Evolutionary conservation across 768 basidiomycete species (phyloP).

Genomic region (Vararia minispora): DNA sequence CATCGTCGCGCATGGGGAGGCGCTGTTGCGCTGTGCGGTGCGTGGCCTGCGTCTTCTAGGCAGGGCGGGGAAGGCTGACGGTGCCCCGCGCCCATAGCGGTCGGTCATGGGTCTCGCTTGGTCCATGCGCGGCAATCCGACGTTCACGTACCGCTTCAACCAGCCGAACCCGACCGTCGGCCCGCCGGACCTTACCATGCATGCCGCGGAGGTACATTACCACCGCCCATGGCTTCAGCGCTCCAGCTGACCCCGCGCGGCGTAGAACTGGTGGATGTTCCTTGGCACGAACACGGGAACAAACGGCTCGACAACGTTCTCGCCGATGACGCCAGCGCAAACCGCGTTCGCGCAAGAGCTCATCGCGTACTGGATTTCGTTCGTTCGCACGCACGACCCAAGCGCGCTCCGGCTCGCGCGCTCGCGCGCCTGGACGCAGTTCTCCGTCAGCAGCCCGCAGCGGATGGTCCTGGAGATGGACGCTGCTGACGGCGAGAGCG

Average conservation of each 20-base stretch:
- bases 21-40: slow-evolving; percentile 42
- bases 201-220: slow-evolving; percentile 53
- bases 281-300: slow-evolving; percentile 24
- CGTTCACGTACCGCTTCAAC: slow-evolving; percentile 53
- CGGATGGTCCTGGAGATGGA: slow-evolving; percentile 38
- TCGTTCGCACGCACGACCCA: slow-evolving; percentile 45
- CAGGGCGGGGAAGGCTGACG: background rate
- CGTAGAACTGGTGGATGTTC: slow-evolving; percentile 69
- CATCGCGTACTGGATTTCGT: slow-evolving; percentile 57
- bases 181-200: slow-evolving; percentile 23
- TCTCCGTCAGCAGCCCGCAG: slow-evolving; percentile 19
- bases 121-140: slow-evolving; percentile 18
- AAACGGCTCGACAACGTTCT: slow-evolving; percentile 46
- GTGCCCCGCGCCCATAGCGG: slow-evolving; percentile 24
- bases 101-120: slow-evolving; percentile 35
- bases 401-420: slow-evolving; percentile 41
- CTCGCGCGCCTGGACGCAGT: slow-evolving; percentile 40
- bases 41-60: slow-evolving; percentile 15
- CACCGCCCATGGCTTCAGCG: too few species aligned
- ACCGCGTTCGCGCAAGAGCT: slow-evolving; percentile 44
- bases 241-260: too few species aligned
- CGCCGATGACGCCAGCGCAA: slow-evolving; percentile 33
- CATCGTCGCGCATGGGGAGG: slow-evolving; percentile 38
- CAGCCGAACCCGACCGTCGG: slow-evolving; percentile 36
- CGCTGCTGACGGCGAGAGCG: slow-evolving; percentile 21